Conservation (phyloP, 192 early-diverging fungal species). For the Coemansia sp. region DNA sequence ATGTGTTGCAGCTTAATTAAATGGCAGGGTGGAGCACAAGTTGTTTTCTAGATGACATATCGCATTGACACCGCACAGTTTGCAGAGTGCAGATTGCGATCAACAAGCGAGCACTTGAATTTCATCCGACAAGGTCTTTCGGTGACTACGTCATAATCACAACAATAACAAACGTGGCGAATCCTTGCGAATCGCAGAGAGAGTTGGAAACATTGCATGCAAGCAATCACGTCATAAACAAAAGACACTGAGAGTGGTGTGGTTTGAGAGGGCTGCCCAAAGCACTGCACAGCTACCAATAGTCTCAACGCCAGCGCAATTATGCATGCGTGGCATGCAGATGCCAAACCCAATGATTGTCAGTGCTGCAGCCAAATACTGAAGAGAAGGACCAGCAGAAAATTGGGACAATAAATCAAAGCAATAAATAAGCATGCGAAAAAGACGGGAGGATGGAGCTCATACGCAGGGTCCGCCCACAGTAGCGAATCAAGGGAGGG, state of each 20-base stretch:
- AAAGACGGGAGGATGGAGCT: neutral
- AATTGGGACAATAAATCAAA: neutral
- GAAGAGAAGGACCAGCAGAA: neutral
- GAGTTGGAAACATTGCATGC: neutral
- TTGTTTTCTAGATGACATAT: neutral
- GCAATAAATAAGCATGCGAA: neutral
- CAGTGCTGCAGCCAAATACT: neutral
- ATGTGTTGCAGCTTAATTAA: neutral
- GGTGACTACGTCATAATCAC: neutral
- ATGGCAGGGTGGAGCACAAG: neutral
- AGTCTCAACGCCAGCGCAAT: neutral
- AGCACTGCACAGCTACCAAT: neutral
- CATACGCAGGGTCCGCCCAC: neutral
- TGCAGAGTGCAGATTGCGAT: slow-evolving; percentile 2
- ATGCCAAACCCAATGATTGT: neutral
- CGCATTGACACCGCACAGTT: neutral
- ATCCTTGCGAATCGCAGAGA: neutral
- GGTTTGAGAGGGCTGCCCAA: too few relatives aligned
- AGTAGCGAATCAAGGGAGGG: neutral
- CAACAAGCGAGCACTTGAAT: neutral
- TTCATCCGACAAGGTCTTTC: neutral
- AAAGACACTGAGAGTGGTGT: neutral
- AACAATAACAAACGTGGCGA: neutral
- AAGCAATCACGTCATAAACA: neutral
- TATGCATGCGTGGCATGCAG: neutral